Evolutionary conservation across 2,329 filamentous ascomycete species (phyloP), one percentile per base, ranked within the genome.

Genomic region (Niveomyces coronatus): DNA sequence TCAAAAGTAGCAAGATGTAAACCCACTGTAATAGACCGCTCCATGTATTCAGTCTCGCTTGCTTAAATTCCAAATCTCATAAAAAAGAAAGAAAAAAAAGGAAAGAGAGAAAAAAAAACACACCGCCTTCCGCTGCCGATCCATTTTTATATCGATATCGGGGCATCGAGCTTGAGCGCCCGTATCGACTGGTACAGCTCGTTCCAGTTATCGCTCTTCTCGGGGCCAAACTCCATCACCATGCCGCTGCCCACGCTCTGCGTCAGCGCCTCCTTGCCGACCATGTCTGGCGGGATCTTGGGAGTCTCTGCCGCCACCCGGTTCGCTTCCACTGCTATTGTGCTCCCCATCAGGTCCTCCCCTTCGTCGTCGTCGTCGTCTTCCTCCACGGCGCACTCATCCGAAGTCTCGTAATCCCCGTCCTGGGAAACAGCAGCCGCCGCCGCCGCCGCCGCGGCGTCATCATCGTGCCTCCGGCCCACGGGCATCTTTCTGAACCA

Each of bases 401-500:
- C n/a, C 6, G 35, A 2, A 9, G 13, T n/a, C 13, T 7, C 11
- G 6, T 14, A 14, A 31, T 7, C 15, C 9, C n/a, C 8, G 9
- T 17, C n/a, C n/a, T 9, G n/a, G 16, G 4, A 5, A 31, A 11
- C 6, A 17, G 11, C 29, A 17, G 4, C 29, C 11, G 9, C n/a
- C 8, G 7, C 29, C 14, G 16, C 14, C 7, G 16, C 9, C 16
- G n/a, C n/a, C n/a, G 9, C 16, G n/a, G 9, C 14, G 6, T 9
- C 4, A 17, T 10, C n/a, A 16, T 15, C 16, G 15, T 4, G 5
- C 9, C 8, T 4, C 11, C 14, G 26, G 17, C 10, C n/a, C 19
- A 38, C 22, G 3, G 29, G 36, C 9, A 9, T n/a, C 36, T 38
- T 38, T 13, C 13, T 4, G 16, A 38, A 38, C 20, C 16, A 38